Percentiles rank a stretch among this genome's conserved stretches.
phyloP scores from a whole-genome alignment of 2,329 filamentous ascomycete species.

The Sphaerulina musiva region DNA sequence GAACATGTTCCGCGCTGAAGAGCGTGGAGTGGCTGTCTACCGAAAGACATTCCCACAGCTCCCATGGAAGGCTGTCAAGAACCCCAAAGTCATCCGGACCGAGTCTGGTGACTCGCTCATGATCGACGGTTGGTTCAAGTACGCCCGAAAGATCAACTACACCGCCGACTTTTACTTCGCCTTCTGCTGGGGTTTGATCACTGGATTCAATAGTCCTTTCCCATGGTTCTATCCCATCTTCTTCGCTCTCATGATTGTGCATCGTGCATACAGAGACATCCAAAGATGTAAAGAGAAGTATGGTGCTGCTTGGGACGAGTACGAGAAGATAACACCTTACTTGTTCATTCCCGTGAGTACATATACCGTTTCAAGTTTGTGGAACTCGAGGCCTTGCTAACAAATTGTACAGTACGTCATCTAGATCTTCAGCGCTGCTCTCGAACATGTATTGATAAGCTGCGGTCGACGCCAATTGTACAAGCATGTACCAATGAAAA shows the following conservation, averaged over 20 bases:
- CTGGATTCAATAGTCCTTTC: conserved; percentile 72
- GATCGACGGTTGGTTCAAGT: conserved; percentile 74
- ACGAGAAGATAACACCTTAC: conserved; percentile 72
- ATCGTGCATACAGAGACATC: conserved; percentile 70
- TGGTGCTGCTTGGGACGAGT: conserved; percentile 74
- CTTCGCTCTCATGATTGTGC: conserved; percentile 72
- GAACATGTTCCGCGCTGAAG: conserved; percentile 78
- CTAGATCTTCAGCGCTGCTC: background rate
- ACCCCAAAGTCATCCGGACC: conserved; percentile 71
- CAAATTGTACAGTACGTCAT: conserved; percentile 18
- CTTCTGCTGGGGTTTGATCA: conserved; percentile 71
- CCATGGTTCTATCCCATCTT: conserved; percentile 87
- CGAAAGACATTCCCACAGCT: conserved; percentile 83
- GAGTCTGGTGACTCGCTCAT: conserved; percentile 69
- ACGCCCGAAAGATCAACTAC: conserved; percentile 54
- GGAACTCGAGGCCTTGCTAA: conserved; percentile 7
- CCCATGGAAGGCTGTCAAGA: conserved; percentile 77
- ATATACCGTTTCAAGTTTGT: too few species aligned
- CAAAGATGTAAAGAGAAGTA: conserved; percentile 70
- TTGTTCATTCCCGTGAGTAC: conserved; percentile 64
- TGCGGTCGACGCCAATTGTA: background rate
- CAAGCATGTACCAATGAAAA: background rate
- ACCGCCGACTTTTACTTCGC: conserved; percentile 75
- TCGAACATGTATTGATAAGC: background rate
- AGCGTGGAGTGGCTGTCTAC: conserved; percentile 62